Evolutionary conservation across 2,329 filamentous ascomycete genomes (phyloP).

Genomic region (Aspergillus sp.): DNA sequence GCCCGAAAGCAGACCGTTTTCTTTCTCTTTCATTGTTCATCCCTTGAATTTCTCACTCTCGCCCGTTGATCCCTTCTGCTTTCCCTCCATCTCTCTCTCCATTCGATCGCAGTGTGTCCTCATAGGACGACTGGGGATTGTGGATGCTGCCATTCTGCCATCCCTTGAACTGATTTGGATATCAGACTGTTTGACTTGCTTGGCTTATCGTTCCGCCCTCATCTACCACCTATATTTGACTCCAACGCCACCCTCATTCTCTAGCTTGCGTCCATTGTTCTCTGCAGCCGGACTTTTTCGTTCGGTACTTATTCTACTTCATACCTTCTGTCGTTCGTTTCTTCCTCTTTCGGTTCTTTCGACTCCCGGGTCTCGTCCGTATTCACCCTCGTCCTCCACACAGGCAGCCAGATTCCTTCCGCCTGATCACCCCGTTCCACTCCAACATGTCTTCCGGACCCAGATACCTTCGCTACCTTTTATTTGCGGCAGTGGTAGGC

Average conservation of each 20-base stretch:
- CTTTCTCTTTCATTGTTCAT: not conserved
- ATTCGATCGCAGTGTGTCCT: not conserved
- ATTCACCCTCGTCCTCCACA: not conserved
- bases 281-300: not conserved
- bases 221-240: not conserved
- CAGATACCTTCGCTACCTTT: conserved; percentile 17
- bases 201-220: not conserved
- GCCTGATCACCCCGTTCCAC: not conserved
- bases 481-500: conserved; percentile 15
- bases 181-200: not conserved
- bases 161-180: not conserved
- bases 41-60: not conserved
- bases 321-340: not conserved
- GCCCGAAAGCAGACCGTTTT: not conserved
- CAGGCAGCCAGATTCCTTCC: conserved; percentile 2
- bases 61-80: not conserved
- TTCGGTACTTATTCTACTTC: not conserved
- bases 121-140: conserved; percentile 2
- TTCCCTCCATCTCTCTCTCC: not conserved
- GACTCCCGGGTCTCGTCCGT: not conserved
- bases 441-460: conserved; percentile 17
- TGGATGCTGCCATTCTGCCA: not conserved
- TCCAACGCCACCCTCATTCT: not conserved
- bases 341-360: not conserved
- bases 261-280: not conserved